A percentile compares a stretch with the other conserved stretches of the same genome.
Evolutionary conservation across 768 basidiomycete genomes (phyloP).

Genomic region (Cubamyces lactineus): DNA sequence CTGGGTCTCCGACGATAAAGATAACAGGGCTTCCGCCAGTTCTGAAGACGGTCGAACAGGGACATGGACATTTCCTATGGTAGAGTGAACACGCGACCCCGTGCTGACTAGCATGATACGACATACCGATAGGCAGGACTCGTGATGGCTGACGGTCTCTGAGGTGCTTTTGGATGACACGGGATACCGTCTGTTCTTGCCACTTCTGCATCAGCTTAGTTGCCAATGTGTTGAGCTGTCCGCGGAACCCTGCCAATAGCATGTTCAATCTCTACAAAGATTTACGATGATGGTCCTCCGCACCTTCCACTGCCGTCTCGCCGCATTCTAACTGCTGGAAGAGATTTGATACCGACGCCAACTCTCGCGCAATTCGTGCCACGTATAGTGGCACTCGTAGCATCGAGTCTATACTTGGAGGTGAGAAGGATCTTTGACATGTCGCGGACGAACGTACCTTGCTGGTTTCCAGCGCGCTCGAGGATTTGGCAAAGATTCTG

Average conservation of each 20-base stretch:
- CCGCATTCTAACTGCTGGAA: conserved; percentile 48
- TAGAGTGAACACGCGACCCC: background rate
- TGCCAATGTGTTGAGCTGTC: conserved; percentile 45
- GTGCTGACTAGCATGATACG: background rate
- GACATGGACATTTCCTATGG: conserved; percentile 19
- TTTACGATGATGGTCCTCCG: conserved; percentile 14
- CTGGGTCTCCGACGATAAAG: conserved; percentile 56
- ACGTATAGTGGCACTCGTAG: conserved; percentile 49
- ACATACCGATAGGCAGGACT: background rate
- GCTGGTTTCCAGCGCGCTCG: conserved; percentile 36
- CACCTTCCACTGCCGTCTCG: conserved; percentile 41
- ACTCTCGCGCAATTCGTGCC: conserved; percentile 51
- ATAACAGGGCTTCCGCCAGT: conserved; percentile 57
- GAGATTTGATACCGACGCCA: conserved; percentile 49
- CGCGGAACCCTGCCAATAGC: conserved; percentile 51
- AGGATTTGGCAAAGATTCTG: conserved; percentile 46
- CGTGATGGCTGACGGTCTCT: background rate
- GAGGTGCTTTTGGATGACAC: conserved; percentile 14
- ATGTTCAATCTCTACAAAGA: background rate
- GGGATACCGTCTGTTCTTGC: conserved; percentile 47
- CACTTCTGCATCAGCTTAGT: conserved; percentile 54
- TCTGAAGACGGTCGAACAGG: conserved; percentile 51
- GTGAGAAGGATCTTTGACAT: background rate
- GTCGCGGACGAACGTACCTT: conserved; percentile 37
- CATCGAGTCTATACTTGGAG: conserved; percentile 23